A percentile compares a stretch with the other conserved stretches of the same genome.
These are phyloP conservation scores for Phytophthora syringae DNA, from an alignment of 352 stramenopile species.

Conservation along the genomic window DNA sequence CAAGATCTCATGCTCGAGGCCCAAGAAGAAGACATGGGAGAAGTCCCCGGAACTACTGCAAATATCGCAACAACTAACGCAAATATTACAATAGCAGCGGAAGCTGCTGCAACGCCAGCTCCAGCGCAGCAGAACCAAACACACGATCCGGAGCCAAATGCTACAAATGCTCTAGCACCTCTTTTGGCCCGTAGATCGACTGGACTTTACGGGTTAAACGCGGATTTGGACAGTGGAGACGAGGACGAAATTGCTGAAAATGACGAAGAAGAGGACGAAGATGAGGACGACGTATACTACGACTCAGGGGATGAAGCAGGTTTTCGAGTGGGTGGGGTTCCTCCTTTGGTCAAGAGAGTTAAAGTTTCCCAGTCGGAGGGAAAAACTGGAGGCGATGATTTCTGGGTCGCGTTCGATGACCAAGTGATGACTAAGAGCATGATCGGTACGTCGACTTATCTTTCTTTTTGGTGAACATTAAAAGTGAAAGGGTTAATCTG, in stretches of 20 bases:
- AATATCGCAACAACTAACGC: background rate
- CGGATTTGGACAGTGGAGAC: constrained; percentile 40
- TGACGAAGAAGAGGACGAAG: constrained; percentile 57
- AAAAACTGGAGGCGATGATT: constrained; percentile 49
- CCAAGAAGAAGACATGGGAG: background rate
- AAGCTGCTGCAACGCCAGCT: background rate
- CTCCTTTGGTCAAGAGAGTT: constrained; percentile 52
- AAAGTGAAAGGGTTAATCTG: background rate
- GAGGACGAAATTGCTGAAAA: constrained; percentile 52
- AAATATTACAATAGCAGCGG: background rate
- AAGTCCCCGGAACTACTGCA: background rate
- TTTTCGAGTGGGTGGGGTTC: constrained; percentile 28
- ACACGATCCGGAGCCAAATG: background rate
- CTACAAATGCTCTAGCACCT: background rate
- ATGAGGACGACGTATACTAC: constrained; percentile 62
- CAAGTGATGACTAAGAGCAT: constrained; percentile 73
- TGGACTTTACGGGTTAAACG: background rate
- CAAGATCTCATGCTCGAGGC: constrained; percentile 40
- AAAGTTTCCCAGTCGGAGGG: constrained; percentile 45
- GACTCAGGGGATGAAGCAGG: constrained; percentile 65
- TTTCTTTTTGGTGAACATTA: background rate
- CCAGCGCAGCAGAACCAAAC: constrained; percentile 1
- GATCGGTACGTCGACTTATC: constrained; percentile 50
- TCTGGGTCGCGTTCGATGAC: constrained; percentile 74
- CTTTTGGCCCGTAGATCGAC: background rate